Evolutionary conservation across 805 yeast genomes (phyloP), one percentile per base, ranked within the genome.

Genomic region (Metschnikowia peoriensis): DNA sequence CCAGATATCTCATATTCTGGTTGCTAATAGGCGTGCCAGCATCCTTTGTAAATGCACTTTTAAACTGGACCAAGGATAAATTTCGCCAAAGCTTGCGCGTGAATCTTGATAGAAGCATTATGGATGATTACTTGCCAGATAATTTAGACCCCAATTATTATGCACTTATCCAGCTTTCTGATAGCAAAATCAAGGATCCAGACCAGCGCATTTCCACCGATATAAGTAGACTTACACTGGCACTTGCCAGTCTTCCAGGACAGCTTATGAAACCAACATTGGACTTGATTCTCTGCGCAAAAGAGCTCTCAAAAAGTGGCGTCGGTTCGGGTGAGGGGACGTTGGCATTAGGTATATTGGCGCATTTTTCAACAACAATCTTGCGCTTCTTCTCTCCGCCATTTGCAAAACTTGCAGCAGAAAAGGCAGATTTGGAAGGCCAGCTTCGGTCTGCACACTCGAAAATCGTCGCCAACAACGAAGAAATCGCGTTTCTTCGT

Each of bases 11-110:
- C 50, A 73, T 80, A 1, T 76, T 81, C 61, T 92, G 97, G 97
- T 81, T 92, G 85, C 61, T 82, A 14, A 75, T 92, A 12, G 97
- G 97, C 10, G 66, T 90, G 9, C 98, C 98, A 0, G 94, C 96
- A 1, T 81, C 96, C 2, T 63, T 88, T 32, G 85, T 88, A 9
- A 89, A 91, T 61, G 82, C 96, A 0, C 67, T 88, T 49, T 77
- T 91, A 49, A 73, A 77, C 14, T 86, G 82, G 71, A 77, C 85
- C 2, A 84, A 84, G 42, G 79, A 76, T 53, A 73, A 81, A 47
- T 73, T 87, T 52, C 74, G 89, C 1, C 77, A 81, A 52, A 65
- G 78, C 35, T 79, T 89, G 58, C 79, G 96, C 58, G 69, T 76
- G 39, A 82, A 84, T 61, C 73, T 92, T 47, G 88, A 94, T 12